Evolutionary conservation across 1,139 yeast genomes (phyloP), one percentile per base, ranked within the genome.

Genomic region (Saccharomyces pastorianus): DNA sequence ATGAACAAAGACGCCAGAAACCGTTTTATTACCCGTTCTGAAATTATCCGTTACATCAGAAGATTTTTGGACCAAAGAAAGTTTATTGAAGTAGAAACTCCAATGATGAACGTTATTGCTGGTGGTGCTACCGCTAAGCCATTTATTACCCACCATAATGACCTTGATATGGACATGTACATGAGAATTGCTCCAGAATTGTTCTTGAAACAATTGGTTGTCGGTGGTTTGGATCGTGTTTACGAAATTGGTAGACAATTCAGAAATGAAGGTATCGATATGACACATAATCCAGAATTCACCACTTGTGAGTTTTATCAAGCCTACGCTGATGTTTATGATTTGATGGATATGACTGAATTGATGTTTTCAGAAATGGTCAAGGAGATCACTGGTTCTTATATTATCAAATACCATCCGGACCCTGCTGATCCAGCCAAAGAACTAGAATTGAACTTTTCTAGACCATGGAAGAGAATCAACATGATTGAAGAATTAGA

Each of bases 41-140:
- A 86, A 76, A 91, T 93, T 71, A 90, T 93, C 71, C 77, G 87
- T 57, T 91, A 80, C 76, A 86, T 93, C 65, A 88, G 99, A 78
- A 77, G 76, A 61, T 93, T 89, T 75, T 82, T 93, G 69, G 98
- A 93, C 73, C 69, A 73, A 64, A 82, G 96, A 74, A 88, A 85
- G 60, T 93, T 88, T 71, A 78, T 89, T 64, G 99, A 93, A 78
- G 99, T 93, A 61, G 99, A 93, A 77, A 93, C 99, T 57, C 99
- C 99, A 68, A 93, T 93, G 88, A 86, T 93, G 95, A 93, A 93
- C 76, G 88, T 89, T 64, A 90, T 93, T 73, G 98, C 99, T 55
- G 99, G 99, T 72, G 99, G 99, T 76, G 99, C 99, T 65, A 93
- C 98, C 60, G 99, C 99, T 65, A 93, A 90, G 78, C 99, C 99